Evolutionary conservation across 2,329 filamentous ascomycete genomes (phyloP).

Genomic region (Knoxdaviesia proteae): DNA sequence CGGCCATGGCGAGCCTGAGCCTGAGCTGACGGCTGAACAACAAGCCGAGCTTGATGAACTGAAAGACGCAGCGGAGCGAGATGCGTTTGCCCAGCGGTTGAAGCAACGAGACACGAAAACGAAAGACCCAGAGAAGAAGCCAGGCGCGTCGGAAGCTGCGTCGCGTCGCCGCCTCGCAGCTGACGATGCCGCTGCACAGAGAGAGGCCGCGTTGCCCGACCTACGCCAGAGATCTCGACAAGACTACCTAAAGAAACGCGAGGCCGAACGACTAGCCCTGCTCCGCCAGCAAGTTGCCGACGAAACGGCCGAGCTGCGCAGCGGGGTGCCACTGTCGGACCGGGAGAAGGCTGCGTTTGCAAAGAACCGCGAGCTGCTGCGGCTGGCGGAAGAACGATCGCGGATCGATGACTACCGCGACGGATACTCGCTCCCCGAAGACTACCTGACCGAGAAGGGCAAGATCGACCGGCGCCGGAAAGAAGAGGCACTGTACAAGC

Average conservation of each 20-base stretch:
- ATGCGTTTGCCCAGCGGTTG: constrained; percentile 60
- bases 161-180: constrained; percentile 18
- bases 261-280: constrained; percentile 67
- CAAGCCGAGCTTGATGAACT: constrained; percentile 30
- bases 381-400: constrained; percentile 64
- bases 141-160: constrained; percentile 22
- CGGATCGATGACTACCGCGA: constrained; percentile 81
- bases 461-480: constrained; percentile 78
- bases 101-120: constrained; percentile 57
- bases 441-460: constrained; percentile 85
- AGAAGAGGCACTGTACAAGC: constrained; percentile 71
- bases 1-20: not conserved
- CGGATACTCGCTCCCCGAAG: constrained; percentile 82
- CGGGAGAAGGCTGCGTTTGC: constrained; percentile 74
- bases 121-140: constrained; percentile 28
- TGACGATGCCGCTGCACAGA: constrained; percentile 34
- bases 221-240: constrained; percentile 69
- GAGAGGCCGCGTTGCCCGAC: constrained; percentile 56
- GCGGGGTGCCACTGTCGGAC: constrained; percentile 53
- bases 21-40: constrained; percentile 5
- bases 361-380: constrained; percentile 64
- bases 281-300: constrained; percentile 77
- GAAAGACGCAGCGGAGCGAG: constrained; percentile 52
- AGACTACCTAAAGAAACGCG: constrained; percentile 83
- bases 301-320: constrained; percentile 61